These are phyloP conservation scores for Epichloe typhina DNA, from an alignment of 2,329 filamentous ascomycete genomes.

Conservation along the genomic window DNA sequence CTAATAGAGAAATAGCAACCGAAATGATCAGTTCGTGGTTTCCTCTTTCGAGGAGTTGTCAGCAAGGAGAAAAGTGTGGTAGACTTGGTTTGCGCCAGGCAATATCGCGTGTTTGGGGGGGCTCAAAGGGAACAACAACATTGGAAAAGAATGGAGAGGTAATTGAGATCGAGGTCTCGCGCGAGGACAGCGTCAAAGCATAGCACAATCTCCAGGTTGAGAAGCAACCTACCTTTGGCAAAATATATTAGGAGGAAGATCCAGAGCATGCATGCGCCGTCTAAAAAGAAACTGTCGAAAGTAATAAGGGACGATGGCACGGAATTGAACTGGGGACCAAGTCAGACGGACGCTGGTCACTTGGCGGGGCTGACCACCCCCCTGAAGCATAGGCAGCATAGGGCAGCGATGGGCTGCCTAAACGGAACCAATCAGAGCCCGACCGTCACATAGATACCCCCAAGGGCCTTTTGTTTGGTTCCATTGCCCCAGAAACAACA, in stretches of 20 bases:
- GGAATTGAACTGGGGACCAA: not conserved
- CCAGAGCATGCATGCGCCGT: not conserved
- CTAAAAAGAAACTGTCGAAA: not conserved
- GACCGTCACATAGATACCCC: not conserved
- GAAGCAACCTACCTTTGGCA: not conserved
- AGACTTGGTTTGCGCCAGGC: not conserved
- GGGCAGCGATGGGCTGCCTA: not conserved
- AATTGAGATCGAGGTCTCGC: not conserved
- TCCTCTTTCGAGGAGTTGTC: not conserved
- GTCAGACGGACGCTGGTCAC: not conserved
- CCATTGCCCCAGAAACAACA: not conserved
- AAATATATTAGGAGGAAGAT: too few species aligned
- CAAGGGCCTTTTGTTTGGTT: too few species aligned
- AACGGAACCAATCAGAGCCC: slow-evolving; percentile 4
- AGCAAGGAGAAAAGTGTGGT: not conserved
- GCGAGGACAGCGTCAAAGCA: not conserved
- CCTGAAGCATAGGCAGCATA: not conserved
- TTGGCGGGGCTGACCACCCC: not conserved
- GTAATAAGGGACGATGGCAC: not conserved
- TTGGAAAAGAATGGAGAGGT: not conserved
- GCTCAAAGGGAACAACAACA: not conserved
- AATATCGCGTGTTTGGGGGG: not conserved
- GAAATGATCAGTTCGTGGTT: not conserved
- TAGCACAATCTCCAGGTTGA: not conserved
- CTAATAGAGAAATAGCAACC: not conserved